Evolutionary conservation across 1,284 basidiomycete genomes (phyloP).

Genomic region (Puccinia polysora): DNA sequence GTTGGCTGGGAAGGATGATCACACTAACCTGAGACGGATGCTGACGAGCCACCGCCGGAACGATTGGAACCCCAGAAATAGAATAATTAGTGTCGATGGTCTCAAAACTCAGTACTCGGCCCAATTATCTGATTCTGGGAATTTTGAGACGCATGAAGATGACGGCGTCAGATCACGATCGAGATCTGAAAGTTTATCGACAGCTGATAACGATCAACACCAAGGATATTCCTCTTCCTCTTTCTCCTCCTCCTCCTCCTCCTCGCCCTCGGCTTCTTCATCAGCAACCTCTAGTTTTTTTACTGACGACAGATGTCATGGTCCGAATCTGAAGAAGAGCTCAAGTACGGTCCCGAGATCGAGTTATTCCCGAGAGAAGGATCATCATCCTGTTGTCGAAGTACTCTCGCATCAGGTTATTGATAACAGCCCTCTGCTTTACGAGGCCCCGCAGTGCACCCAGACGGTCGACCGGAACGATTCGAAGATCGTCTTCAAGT

Average conservation of each 20-base stretch:
- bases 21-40: not conserved
- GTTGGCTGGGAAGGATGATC: not conserved
- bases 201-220: not conserved
- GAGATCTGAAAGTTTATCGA: not conserved
- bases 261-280: not conserved
- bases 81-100: constrained; percentile 10
- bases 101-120: constrained; percentile 28
- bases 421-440: too few relatives aligned
- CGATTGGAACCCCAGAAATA: not conserved
- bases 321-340: too few relatives aligned
- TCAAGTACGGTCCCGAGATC: not conserved
- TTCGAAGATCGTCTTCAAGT: not conserved
- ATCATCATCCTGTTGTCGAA: not conserved
- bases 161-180: not conserved
- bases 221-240: not conserved
- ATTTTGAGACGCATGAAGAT: not conserved
- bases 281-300: not conserved
- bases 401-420: too few relatives aligned
- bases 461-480: not conserved
- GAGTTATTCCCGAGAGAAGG: not conserved
- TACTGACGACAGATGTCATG: not conserved
- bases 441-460: too few relatives aligned
- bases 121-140: constrained; percentile 25
- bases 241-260: not conserved
- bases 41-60: not conserved